Evolutionary conservation across 208 protist genomes (phyloP).

Genomic region (Acanthamoeba healyi): DNA sequence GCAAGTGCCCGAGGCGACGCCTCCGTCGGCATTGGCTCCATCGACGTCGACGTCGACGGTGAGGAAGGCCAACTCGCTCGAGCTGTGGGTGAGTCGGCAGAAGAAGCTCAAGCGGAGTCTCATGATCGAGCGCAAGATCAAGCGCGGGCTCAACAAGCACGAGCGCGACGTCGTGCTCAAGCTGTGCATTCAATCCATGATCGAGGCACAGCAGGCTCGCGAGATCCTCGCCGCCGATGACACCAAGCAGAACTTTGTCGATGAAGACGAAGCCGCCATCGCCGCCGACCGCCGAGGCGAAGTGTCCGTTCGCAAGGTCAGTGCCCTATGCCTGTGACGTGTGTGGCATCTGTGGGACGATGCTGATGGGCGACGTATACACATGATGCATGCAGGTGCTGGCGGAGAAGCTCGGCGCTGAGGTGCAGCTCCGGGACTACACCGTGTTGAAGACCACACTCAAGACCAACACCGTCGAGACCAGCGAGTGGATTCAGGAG

Average conservation of each 20-base stretch:
- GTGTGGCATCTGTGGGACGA: too few relatives aligned
- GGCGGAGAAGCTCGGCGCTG: not conserved
- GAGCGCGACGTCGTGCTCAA: not conserved
- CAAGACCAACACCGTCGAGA: not conserved
- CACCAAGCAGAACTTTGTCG: not conserved
- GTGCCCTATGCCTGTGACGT: not conserved
- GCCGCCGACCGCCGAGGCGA: not conserved
- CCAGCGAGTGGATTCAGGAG: not conserved
- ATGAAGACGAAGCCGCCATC: not conserved
- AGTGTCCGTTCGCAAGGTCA: not conserved
- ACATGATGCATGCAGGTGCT: not conserved
- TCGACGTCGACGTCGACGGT: not conserved
- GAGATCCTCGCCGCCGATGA: not conserved
- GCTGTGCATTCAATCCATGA: conserved; percentile 4
- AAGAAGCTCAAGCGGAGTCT: not conserved
- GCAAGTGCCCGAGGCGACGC: not conserved
- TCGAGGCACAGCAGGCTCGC: not conserved
- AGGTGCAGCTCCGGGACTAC: not conserved
- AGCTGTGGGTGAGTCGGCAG: conserved; percentile 28
- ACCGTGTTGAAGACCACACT: not conserved
- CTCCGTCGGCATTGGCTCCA: not conserved
- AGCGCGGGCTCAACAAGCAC: not conserved
- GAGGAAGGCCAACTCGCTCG: not conserved
- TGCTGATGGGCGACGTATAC: too few relatives aligned
- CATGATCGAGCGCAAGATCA: not conserved